Base-by-base conservation (phyloP, 306 rosid genomes). In the Luffa aegyptiaca region DNA sequence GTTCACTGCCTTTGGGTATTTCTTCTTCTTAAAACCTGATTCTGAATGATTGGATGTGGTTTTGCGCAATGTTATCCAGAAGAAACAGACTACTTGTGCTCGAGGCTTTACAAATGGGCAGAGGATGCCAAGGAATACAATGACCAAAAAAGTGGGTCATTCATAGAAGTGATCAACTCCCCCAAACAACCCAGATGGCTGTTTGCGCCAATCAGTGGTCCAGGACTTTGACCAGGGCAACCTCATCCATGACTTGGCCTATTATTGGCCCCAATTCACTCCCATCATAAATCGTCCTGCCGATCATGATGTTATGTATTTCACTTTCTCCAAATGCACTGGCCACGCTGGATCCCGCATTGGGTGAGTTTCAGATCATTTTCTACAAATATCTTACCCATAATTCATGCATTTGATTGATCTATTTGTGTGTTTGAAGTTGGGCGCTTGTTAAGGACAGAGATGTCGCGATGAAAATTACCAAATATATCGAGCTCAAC, bases 341-440 rank as follows among this genome's bases (percentile, higher is more conserved):
- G 98, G 98, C 6, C 97, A 94, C 82, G 98, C 91, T 14, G 97
- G 97, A 45, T 94, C 97, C 2, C 93, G 98, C 20, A 84, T 94
- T 6, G 98, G 97, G 98, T 94, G 3, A 83, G 85, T 41, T 8
- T 17, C 33, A 9, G 49, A 45, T 45, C 21, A 53, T 53, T 55
- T 51, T 51, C 13, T 51, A 51, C 13, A 51, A 33, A 12, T 1
- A 5, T 42, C 46, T 42, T 5, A 42, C 8, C 16, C 10, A 37
- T 37, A 37, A 48, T 48, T 48, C 11, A 3, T 48, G 10, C n/a
- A 66, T 31, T 8, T 33, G 3, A 68, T 33, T 35, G 7, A 2
- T 33, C 10, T 10, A 14, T 36, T 31, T 71, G 13, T 48, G 11
- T 80, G 72, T 79, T 62, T 79, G 53, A 71, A 91, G 97, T 18